These are phyloP conservation scores for Elsinoe arachidis DNA, from an alignment of 2,329 filamentous ascomycete genomes.

Conservation along the genomic window DNA sequence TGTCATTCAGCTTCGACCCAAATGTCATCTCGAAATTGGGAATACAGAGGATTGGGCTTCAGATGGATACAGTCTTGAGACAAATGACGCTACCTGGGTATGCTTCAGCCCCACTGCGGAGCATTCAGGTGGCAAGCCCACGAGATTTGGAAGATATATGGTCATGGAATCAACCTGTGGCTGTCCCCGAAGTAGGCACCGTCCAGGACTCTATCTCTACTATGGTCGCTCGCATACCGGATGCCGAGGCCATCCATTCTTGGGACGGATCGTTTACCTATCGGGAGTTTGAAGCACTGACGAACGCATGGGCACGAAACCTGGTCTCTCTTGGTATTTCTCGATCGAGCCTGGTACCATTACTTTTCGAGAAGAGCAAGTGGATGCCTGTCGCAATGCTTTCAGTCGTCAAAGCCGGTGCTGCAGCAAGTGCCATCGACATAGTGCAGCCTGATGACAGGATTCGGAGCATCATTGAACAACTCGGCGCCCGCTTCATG, in stretches of 20 bases:
- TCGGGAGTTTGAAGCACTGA: slow-evolving; percentile 22
- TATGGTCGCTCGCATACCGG: slow-evolving; percentile 22
- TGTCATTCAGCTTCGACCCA: too few relatives aligned
- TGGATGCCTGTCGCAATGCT: slow-evolving; percentile 31
- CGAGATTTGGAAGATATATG: too few relatives aligned
- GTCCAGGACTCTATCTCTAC: too few relatives aligned
- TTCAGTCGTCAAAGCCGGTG: slow-evolving; percentile 32
- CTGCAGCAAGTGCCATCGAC: slow-evolving; percentile 30
- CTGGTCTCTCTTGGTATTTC: slow-evolving; percentile 26
- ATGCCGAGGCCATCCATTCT: slow-evolving; percentile 25
- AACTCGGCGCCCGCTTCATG: not conserved
- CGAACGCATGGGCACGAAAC: slow-evolving; percentile 25
- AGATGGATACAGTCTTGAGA: too few relatives aligned
- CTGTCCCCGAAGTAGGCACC: too few relatives aligned
- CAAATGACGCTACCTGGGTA: too few relatives aligned
- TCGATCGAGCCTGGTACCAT: slow-evolving; percentile 28
- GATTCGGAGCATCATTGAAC: slow-evolving; percentile 13
- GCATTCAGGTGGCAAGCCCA: too few relatives aligned
- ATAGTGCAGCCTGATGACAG: slow-evolving; percentile 19
- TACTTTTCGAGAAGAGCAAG: slow-evolving; percentile 32
- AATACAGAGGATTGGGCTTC: too few relatives aligned
- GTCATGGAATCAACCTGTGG: too few relatives aligned
- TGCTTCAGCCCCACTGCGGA: too few relatives aligned
- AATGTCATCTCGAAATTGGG: too few relatives aligned
- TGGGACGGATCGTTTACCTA: slow-evolving; percentile 30